Percentiles rank a stretch among this genome's conserved stretches.
phyloP scores from a whole-genome alignment of 164 flowering plant species.

The Akebia trifoliata region DNA sequence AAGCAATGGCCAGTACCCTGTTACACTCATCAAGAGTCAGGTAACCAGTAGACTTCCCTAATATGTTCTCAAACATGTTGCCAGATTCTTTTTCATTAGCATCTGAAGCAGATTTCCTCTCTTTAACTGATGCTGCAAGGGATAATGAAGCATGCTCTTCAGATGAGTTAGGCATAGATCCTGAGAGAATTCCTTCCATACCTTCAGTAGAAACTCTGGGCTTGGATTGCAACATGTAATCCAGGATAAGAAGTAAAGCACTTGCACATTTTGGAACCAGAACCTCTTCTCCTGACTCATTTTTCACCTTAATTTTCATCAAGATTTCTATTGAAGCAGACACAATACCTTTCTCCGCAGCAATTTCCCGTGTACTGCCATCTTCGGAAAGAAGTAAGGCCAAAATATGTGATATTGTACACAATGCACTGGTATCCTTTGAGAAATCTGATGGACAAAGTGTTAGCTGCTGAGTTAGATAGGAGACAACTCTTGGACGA shows the following conservation, averaged over 20 bases:
- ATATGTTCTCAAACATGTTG: slow-evolving; percentile 48
- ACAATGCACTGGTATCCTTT: slow-evolving; percentile 50
- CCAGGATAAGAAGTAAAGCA: slow-evolving; percentile 74
- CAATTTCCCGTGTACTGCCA: slow-evolving; percentile 59
- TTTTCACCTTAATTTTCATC: slow-evolving; percentile 41
- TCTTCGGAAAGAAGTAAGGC: slow-evolving; percentile 83
- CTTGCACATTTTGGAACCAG: slow-evolving; percentile 62
- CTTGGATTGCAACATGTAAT: slow-evolving; percentile 65
- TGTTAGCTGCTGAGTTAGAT: slow-evolving; percentile 73
- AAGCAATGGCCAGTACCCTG: slow-evolving; percentile 46
- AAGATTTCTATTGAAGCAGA: slow-evolving; percentile 51
- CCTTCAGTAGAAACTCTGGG: slow-evolving; percentile 43
- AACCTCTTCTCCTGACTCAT: slow-evolving; percentile 39
- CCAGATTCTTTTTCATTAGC: slow-evolving; percentile 36
- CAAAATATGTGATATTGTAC: slow-evolving; percentile 61
- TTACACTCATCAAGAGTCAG: slow-evolving; percentile 68
- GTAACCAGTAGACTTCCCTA: slow-evolving; percentile 82
- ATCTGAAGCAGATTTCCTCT: slow-evolving; percentile 29
- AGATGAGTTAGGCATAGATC: slow-evolving; percentile 36
- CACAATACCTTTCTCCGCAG: slow-evolving; percentile 62
- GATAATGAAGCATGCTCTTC: too few species aligned
- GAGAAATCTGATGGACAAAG: slow-evolving; percentile 53
- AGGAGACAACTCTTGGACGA: slow-evolving; percentile 60
- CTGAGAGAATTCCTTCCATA: slow-evolving; percentile 31
- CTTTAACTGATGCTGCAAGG: slow-evolving; percentile 25